Base-by-base conservation (phyloP, 768 basidiomycete genomes). In the Strobilomyces dryophilus region DNA sequence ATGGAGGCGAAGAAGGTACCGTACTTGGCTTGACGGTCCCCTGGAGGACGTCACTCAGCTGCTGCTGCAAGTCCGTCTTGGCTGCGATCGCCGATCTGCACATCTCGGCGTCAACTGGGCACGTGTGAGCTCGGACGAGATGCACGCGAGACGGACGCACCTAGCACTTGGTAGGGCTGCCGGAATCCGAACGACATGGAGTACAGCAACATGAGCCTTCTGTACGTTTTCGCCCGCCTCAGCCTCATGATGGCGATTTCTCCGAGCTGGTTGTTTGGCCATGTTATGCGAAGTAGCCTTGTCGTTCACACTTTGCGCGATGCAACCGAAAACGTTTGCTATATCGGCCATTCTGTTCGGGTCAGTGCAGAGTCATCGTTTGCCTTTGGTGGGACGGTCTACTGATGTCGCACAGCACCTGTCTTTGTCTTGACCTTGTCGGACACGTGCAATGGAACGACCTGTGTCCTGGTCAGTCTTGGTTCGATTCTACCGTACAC, bases 201-300 rank as follows among this genome's bases (percentile, higher is more conserved):
- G 67, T 98, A 98, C 45, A 95, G 74, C 15, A 84, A 79, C 95
- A 99, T 98, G 49, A 95, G 87, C 67, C 93, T 93, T 59, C 87
- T 82, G 72, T 98, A 98, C 1, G 86, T 82, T 71, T 99, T 99
- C 26, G 94, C 92, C 67, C 97, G 80, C 73, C 92, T 97, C 73
- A 97, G 92, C 51, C 94, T 79, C 97, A 99, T 99, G 35, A 60
- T 68, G 52, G 20, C 39, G 15, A n/a, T n/a, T n/a, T n/a, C n/a
- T n/a, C n/a, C n/a, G n/a, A n/a, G 18, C 12, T 10, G 34, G 46
- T 56, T 70, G 48, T 70, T 68, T 70, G 57, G 57, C 37, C 8
- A 39, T 65, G 62, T 67, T 70, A 27, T 56, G 31, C 47, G 39
- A 45, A 39, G 35, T 40, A 48, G 48, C 42, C 53, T 45, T 32